These are phyloP conservation scores for Candida wancherniae DNA, from an alignment of 805 yeast species.

Conservation along the genomic window DNA sequence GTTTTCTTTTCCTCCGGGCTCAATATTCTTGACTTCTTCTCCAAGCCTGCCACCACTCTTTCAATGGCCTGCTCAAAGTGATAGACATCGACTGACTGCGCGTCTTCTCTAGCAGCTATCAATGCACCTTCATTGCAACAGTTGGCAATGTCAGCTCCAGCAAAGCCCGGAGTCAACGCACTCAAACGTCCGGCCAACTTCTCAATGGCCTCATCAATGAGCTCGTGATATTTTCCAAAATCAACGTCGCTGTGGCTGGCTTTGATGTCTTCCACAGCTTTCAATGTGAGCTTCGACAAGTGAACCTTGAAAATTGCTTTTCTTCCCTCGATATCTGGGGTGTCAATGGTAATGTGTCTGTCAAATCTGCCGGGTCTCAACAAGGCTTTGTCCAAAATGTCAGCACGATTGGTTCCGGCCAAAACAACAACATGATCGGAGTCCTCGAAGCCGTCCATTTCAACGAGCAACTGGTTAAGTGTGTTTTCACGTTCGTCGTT, in stretches of 20 bases:
- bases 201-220: slow-evolving; percentile 24
- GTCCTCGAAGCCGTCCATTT: slow-evolving; percentile 95
- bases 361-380: slow-evolving; percentile 98
- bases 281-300: slow-evolving; percentile 62
- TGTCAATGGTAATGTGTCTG: slow-evolving; percentile 85
- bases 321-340: slow-evolving; percentile 93
- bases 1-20: slow-evolving; percentile 81
- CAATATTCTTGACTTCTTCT: slow-evolving; percentile 79
- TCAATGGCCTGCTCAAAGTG: slow-evolving; percentile 97
- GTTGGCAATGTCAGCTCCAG: slow-evolving; percentile 98
- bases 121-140: slow-evolving; percentile 96
- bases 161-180: slow-evolving; percentile 95
- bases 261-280: slow-evolving; percentile 32
- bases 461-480: slow-evolving; percentile 89
- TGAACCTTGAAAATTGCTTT: slow-evolving; percentile 90
- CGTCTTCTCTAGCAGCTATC: slow-evolving; percentile 86
- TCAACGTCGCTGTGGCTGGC: slow-evolving; percentile 34
- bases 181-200: slow-evolving; percentile 81
- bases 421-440: slow-evolving; percentile 92
- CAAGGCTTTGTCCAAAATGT: slow-evolving; percentile 86
- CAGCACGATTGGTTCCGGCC: slow-evolving; percentile 97
- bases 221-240: slow-evolving; percentile 35
- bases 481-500: slow-evolving; percentile 98
- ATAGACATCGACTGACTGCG: slow-evolving; percentile 58
- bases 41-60: slow-evolving; percentile 94